These are phyloP conservation scores for Rhodotorula sp. DNA, from an alignment of 1,284 basidiomycete genomes.

Conservation along the genomic window DNA sequence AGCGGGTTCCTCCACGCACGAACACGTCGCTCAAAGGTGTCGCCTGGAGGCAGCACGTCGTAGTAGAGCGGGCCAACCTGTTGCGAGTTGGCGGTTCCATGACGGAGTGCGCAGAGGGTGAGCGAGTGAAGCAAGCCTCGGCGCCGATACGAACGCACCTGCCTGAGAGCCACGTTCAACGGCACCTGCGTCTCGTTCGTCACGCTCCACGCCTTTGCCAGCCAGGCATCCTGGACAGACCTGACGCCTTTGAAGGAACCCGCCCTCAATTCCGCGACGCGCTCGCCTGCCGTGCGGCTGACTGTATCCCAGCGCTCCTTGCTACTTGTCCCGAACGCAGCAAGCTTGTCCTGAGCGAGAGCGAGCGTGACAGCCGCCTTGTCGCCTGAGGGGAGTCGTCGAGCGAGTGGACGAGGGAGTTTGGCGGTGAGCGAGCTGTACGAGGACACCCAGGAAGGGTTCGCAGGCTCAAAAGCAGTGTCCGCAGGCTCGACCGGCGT, in stretches of 20 bases:
- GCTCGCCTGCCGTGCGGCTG: neutral
- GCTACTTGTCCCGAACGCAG: neutral
- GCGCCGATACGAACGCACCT: neutral
- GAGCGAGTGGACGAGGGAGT: conserved; percentile 21
- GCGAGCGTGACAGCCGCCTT: conserved; percentile 2
- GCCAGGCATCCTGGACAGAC: conserved; percentile 1
- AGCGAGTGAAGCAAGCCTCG: neutral
- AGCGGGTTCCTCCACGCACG: conserved; percentile 6
- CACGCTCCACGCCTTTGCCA: conserved; percentile 15
- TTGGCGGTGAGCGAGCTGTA: conserved; percentile 21
- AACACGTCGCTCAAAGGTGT: conserved; percentile 35
- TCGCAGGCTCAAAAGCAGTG: neutral
- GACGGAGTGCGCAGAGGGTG: neutral
- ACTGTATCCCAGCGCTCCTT: neutral
- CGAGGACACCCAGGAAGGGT: neutral
- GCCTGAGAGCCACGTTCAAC: conserved; percentile 35
- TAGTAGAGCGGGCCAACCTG: conserved; percentile 36
- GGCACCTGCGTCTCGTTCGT: conserved; percentile 35
- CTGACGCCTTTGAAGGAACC: no score
- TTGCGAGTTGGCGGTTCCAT: no score
- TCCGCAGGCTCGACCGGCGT: neutral
- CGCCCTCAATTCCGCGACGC: neutral
- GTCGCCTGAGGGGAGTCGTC: conserved; percentile 1
- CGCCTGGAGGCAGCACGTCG: conserved; percentile 26
- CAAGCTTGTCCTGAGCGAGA: conserved; percentile 10